Conservation (phyloP, 805 yeast genomes). For the Limtongia smithiae region DNA sequence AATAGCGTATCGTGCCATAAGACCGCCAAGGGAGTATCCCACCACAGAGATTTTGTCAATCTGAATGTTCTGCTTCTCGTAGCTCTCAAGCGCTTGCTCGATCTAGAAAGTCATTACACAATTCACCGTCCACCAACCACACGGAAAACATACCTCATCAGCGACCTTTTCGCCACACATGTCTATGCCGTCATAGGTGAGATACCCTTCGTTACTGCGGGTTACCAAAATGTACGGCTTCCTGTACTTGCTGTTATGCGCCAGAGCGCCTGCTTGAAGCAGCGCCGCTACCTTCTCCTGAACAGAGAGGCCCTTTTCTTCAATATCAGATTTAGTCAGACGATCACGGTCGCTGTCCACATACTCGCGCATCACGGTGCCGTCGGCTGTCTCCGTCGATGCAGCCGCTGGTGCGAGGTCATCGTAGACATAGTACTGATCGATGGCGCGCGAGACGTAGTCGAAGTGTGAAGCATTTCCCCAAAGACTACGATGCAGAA, state of each 20-base stretch:
- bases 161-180: conserved; percentile 76
- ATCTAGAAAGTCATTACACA: conserved; percentile 1
- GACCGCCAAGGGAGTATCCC: conserved; percentile 84
- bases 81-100: conserved; percentile 29
- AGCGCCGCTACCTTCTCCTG: conserved; percentile 27
- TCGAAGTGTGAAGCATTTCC: conserved; percentile 67
- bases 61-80: conserved; percentile 26
- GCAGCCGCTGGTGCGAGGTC: no score
- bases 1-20: conserved; percentile 73
- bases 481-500: conserved; percentile 54
- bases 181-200: conserved; percentile 84
- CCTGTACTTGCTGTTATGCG: conserved; percentile 18
- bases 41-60: conserved; percentile 71
- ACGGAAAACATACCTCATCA: conserved; percentile 49
- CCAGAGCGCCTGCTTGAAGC: conserved; percentile 27
- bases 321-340: conserved; percentile 18
- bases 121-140: no score
- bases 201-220: conserved; percentile 64
- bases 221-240: conserved; percentile 41
- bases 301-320: conserved; percentile 4
- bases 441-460: conserved; percentile 42
- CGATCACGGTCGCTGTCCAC: conserved; percentile 39
- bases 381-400: background rate
- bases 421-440: conserved; percentile 17
- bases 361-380: conserved; percentile 1